Evolutionary conservation across 2,329 filamentous ascomycete genomes (phyloP), one percentile per base, ranked within the genome.

Genomic region (Cytospora mali): DNA sequence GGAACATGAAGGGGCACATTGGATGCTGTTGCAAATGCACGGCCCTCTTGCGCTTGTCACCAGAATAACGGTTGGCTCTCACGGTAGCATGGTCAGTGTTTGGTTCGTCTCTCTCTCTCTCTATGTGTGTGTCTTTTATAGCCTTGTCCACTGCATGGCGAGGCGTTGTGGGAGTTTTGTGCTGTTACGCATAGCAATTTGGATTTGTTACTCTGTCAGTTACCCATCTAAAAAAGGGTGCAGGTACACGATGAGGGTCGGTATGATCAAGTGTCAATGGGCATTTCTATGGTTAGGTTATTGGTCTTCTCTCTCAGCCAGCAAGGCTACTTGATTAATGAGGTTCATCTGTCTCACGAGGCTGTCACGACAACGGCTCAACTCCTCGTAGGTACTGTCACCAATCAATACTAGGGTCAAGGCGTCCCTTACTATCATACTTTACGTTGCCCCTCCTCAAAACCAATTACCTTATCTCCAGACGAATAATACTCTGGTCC

Each of bases 91-190:
- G 35, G 21, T 33, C 23, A 27, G 25, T 49, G 50, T 49, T 54
- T 14, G 3, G 27, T 6, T 42, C 6, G 23, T 58, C 31, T 29
- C 29, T 58, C 53, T 59, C 35, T 39, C 25, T 14, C 23, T 28
- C 39, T 46, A n/a, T 31, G 33, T n/a, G 14, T 29, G 16, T 39
- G 35, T 39, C 35, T 39, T 39, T 39, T 39, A 39, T 39, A 54
- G 27, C 48, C 63, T 33, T 54, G 33, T 54, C 27, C 55, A 16
- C n/a, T 60, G 60, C 63, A 65, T 63, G 61, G 64, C 61, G 64
- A 55, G 64, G 64, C 56, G 64, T 65, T 63, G 42, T 31, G 39
- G 49, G 50, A 48, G 39, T 21, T 53, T 39, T 54, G 18, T 46
- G n/a, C n/a, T 31, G 49, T 6, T 35, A 54, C 23, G 49, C 55